These are phyloP conservation scores for Clavulina sp. DNA, from an alignment of 768 basidiomycete genomes.

Conservation along the genomic window DNA sequence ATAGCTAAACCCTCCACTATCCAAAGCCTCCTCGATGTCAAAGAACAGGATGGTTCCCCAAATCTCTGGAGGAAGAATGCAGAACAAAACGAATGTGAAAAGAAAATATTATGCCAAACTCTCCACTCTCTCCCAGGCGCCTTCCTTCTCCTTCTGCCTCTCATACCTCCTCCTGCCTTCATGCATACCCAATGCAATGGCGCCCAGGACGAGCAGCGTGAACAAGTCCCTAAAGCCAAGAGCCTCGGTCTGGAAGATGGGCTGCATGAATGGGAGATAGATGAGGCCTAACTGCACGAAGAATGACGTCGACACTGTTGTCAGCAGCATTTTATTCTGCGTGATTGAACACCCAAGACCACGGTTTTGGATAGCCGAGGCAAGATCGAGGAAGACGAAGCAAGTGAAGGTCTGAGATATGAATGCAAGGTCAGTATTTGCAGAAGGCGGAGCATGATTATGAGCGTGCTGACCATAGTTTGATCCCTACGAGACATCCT, in stretches of 20 bases:
- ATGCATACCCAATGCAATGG: constrained; percentile 47
- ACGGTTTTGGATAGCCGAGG: constrained; percentile 87
- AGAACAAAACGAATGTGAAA: neutral
- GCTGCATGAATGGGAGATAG: constrained; percentile 82
- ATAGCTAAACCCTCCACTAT: too few species aligned
- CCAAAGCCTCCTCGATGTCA: neutral
- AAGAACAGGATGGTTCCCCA: constrained; percentile 2
- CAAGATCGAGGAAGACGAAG: constrained; percentile 93
- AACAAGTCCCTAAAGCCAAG: constrained; percentile 48
- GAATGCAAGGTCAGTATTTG: neutral
- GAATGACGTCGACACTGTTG: constrained; percentile 76
- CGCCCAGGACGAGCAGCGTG: constrained; percentile 51
- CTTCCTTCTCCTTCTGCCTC: constrained; percentile 24
- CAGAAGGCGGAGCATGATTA: neutral
- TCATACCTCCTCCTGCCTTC: constrained; percentile 69
- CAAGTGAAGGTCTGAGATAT: constrained; percentile 73
- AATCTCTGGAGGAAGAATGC: neutral
- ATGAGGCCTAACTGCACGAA: constrained; percentile 69
- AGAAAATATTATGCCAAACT: constrained; percentile 34
- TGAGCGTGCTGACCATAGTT: constrained; percentile 62
- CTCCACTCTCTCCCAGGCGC: constrained; percentile 22
- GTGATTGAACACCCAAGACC: constrained; percentile 70
- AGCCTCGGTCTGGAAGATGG: constrained; percentile 84
- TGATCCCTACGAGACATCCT: constrained; percentile 75
- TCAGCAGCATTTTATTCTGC: constrained; percentile 77